Percentiles rank a stretch among this genome's conserved stretches.
These are phyloP conservation scores for Kazachstania sp. DNA, from an alignment of 1,139 yeast species.

Conservation along the genomic window DNA sequence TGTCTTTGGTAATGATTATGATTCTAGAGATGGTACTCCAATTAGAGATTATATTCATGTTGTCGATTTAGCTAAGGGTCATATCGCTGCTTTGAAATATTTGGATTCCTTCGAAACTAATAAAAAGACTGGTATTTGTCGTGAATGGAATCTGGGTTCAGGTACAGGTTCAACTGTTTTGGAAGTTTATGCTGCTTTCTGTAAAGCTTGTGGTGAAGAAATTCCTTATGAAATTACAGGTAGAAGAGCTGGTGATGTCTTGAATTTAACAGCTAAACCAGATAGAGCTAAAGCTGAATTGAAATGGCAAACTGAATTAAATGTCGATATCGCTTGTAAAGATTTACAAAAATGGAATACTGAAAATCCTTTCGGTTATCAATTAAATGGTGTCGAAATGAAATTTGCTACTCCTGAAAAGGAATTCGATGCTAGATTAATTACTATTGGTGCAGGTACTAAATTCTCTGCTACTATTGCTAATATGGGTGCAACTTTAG, in stretches of 20 bases:
- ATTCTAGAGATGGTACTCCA: conserved; percentile 71
- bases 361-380: conserved; percentile 59
- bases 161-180: conserved; percentile 73
- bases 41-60: conserved; percentile 79
- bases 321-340: conserved; percentile 56
- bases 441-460: conserved; percentile 33
- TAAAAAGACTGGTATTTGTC: conserved; percentile 42
- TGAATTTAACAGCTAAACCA: conserved; percentile 66
- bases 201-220: conserved; percentile 57
- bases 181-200: conserved; percentile 61
- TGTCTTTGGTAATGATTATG: conserved; percentile 62
- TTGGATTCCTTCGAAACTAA: conserved; percentile 35
- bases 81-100: conserved; percentile 60
- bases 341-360: conserved; percentile 78
- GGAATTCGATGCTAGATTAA: conserved; percentile 33
- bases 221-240: conserved; percentile 58
- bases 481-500: conserved; percentile 48
- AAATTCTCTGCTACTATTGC: conserved; percentile 39
- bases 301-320: conserved; percentile 49
- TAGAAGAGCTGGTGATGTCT: conserved; percentile 74
- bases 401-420: conserved; percentile 24
- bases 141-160: conserved; percentile 81
- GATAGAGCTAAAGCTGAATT: conserved; percentile 52
- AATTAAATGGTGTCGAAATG: conserved; percentile 21
- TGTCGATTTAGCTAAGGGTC: conserved; percentile 75